phyloP scores from a whole-genome alignment of 202 grass and related monocot species.

The Brachypodium distachyon region DNA sequence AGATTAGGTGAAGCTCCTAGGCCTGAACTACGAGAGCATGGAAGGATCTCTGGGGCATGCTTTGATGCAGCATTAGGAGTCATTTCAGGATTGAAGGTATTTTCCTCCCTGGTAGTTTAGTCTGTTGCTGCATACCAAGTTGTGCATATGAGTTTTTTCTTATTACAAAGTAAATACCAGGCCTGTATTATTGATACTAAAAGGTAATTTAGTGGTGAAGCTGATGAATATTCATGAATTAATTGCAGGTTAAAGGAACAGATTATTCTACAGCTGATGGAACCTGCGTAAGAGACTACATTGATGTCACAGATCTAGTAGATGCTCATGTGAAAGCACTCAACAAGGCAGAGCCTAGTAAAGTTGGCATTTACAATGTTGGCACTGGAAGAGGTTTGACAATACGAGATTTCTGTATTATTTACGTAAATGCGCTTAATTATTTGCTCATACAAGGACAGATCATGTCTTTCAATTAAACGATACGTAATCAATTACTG shows the following conservation, averaged over 20 bases:
- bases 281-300: slow-evolving; percentile 95
- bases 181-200: neutral
- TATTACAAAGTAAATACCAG: neutral
- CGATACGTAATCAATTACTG: neutral
- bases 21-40: slow-evolving; percentile 88
- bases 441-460: neutral
- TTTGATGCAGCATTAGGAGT: slow-evolving; percentile 88
- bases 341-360: slow-evolving; percentile 64
- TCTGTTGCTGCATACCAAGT: neutral
- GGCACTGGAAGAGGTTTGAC: slow-evolving; percentile 89
- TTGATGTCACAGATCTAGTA: slow-evolving; percentile 95
- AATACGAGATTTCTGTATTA: neutral
- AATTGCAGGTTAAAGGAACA: slow-evolving; percentile 70
- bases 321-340: slow-evolving; percentile 99
- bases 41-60: slow-evolving; percentile 91
- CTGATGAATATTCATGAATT: slow-evolving; percentile 8
- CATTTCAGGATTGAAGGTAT: slow-evolving; percentile 80
- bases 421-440: slow-evolving; percentile 1
- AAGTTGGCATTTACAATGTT: slow-evolving; percentile 96
- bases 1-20: slow-evolving; percentile 94
- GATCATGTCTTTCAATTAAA: neutral
- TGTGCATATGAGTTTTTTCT: neutral
- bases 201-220: neutral
- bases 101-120: neutral
- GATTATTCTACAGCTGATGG: slow-evolving; percentile 87